Base-by-base conservation (phyloP, 2,329 filamentous ascomycete genomes). In the Pezicula neosporulosa region DNA sequence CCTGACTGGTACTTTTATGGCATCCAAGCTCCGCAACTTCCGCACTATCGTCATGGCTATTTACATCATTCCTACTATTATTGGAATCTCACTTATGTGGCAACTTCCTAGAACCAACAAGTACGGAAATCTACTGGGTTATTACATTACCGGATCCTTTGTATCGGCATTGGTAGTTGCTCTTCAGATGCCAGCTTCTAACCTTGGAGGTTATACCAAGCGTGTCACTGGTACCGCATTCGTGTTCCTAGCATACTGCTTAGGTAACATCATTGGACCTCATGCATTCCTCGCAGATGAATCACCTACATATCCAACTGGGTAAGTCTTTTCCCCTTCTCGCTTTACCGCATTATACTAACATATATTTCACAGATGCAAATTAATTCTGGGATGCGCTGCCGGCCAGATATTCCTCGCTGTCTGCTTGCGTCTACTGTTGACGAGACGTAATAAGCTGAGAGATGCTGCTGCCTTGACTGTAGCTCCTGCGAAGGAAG, bases 271-370 rank as follows among this genome's bases (percentile, higher is more conserved):
- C 10, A 48, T 61, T 72, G 28, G 67, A 1, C 82, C 83, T 0
- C 84, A 85, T 64, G 84, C 85, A 66, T 86, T 84, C 64, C 76
- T 77, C 47, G 66, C 66, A 0, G 47, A 59, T 0, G 76, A 79
- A 55, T 66, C 74, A 0, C 77, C 77, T 0, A 59, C 70, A 0
- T 82, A 82, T 28, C 64, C 67, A 28, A 80, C 78, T 0, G 80
- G 78, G 30, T 33, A 33, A 33, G 30, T 33, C 30, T 13, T 33
- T 33, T 33, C 7, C 30, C 7, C 30, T 9, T 33, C 12, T 33
- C 30, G 9, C 12, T 33, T 33, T 13, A 33, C 3, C 2, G 9
- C 7, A 9, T 33, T 9, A 33, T 33, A 13, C 30, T 33, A 33
- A 33, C 30, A 33, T 13, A 33, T 13, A 33, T 13, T 10, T 33